Base-by-base conservation (phyloP, 352 stramenopile genomes). In the Globisporangium cystogenes region DNA sequence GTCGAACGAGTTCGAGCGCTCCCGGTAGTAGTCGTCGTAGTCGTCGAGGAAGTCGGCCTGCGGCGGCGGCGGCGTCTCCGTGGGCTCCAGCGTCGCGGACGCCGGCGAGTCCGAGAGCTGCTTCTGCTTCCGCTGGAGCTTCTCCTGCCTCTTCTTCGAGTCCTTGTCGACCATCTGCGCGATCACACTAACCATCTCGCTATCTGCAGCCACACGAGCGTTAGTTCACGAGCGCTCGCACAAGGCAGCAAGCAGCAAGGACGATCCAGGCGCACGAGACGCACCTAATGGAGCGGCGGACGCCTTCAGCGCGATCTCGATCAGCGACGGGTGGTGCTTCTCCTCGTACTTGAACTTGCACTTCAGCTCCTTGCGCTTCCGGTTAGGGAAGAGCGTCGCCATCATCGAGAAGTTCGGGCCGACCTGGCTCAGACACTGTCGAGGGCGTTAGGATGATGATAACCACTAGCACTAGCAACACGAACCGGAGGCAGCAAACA, bases 261-360 rank as follows among this genome's bases (percentile, higher is more conserved):
- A n/a, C n/a, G n/a, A n/a, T n/a, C n/a, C n/a, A 2, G 26, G 26
- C 55, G 5, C 68, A 79, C 66, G 64, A 24, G 7, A 29, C 39
- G n/a, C n/a, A 43, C 39, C 39, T 3, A 94, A 63, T 18, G 83
- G 83, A 0, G 81, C 77, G 40, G 76, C 60, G 3, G 83, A 87
- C 1, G 79, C 81, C 53, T 80, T 72, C 2, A 94, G 66, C 8
- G 83, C 83, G 40, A 94, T 88, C 48, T 94, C 83, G 31, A 94
- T 89, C 14, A 94, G 62, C 33, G 57, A 62, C 1, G 74, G 67
- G 36, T 90, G 78, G 41, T 82, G 70, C 67, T 88, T 94, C 60
- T 94, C 83, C 50, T 94, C 83, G 36, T 78, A 87, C 54, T 94
- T 94, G 60, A 94, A 94, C 51, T 94, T 94, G 60, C 73, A 81